These are phyloP conservation scores for Piromyces finnis DNA, from an alignment of 192 early-diverging fungal genomes.

Conservation along the genomic window DNA sequence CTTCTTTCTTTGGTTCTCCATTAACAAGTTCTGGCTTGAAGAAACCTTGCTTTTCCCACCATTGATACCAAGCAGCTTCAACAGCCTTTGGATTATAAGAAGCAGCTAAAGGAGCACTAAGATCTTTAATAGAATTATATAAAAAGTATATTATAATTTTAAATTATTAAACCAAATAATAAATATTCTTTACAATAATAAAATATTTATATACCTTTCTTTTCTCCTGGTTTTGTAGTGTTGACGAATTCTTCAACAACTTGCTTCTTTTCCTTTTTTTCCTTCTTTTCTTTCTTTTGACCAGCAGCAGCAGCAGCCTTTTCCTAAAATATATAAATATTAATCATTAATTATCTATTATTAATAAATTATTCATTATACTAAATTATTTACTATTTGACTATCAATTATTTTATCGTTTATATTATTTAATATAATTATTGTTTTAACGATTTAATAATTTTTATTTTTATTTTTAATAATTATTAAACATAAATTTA, in stretches of 20 bases:
- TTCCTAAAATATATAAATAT: neutral
- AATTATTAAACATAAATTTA: no score
- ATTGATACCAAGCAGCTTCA: slow-evolving; percentile 89
- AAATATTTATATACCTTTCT: slow-evolving; percentile 56
- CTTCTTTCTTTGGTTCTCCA: slow-evolving; percentile 54
- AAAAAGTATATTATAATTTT: no score
- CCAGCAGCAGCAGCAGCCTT: neutral
- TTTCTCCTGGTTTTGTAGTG: slow-evolving; percentile 70
- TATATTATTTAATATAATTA: no score
- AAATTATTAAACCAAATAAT: no score
- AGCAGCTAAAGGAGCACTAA: slow-evolving; percentile 52
- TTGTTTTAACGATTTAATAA: no score
- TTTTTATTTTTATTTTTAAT: no score
- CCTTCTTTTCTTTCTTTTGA: neutral
- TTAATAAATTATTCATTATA: no score
- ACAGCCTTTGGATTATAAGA: slow-evolving; percentile 79
- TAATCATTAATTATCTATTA: neutral
- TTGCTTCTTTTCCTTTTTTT: slow-evolving; percentile 42
- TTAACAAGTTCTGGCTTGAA: slow-evolving; percentile 57
- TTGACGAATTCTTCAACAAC: slow-evolving; percentile 52
- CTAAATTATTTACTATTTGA: no score
- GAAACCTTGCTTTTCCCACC: slow-evolving; percentile 88
- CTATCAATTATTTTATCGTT: no score
- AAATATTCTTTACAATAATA: no score
- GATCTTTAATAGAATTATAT: no score